phyloP scores from a whole-genome alignment of 768 basidiomycete species.

The Mrakia frigida region DNA sequence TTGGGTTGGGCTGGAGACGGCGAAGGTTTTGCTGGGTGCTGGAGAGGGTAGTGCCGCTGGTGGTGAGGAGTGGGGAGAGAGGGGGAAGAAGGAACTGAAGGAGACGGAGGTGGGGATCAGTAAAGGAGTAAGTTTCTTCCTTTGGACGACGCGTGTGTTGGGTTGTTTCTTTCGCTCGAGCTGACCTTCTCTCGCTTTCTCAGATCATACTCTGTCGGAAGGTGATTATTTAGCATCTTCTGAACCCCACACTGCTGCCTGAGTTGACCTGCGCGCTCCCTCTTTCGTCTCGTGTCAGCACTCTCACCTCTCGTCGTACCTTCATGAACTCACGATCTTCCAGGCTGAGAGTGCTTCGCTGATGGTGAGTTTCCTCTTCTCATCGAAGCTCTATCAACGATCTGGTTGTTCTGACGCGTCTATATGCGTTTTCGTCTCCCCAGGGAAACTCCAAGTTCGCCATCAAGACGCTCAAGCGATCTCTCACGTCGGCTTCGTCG shows the following conservation, averaged over 20 bases:
- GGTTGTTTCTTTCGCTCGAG: background rate
- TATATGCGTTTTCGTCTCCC: too few relatives aligned
- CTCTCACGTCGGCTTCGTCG: background rate
- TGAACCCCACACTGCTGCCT: background rate
- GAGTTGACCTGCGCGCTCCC: background rate
- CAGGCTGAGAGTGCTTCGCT: constrained; percentile 13
- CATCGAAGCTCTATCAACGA: too few relatives aligned
- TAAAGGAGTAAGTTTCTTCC: constrained; percentile 22
- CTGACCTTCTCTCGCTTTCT: background rate
- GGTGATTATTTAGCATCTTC: background rate
- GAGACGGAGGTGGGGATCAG: constrained; percentile 15
- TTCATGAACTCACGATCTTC: background rate
- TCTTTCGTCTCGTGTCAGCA: background rate
- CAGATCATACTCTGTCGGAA: constrained; percentile 26
- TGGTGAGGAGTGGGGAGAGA: background rate
- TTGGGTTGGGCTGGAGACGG: constrained; percentile 4
- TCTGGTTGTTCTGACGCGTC: background rate
- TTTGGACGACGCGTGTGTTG: too few relatives aligned
- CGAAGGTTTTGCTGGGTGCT: background rate
- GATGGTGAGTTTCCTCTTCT: background rate
- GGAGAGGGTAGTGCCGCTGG: too few relatives aligned
- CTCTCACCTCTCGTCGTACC: constrained; percentile 9
- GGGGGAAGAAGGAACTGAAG: constrained; percentile 1
- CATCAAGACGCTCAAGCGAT: constrained; percentile 18
- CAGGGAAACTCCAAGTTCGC: constrained; percentile 27